Evolutionary conservation across 2,329 filamentous ascomycete species (phyloP).

Genomic region (Fusarium sp.): DNA sequence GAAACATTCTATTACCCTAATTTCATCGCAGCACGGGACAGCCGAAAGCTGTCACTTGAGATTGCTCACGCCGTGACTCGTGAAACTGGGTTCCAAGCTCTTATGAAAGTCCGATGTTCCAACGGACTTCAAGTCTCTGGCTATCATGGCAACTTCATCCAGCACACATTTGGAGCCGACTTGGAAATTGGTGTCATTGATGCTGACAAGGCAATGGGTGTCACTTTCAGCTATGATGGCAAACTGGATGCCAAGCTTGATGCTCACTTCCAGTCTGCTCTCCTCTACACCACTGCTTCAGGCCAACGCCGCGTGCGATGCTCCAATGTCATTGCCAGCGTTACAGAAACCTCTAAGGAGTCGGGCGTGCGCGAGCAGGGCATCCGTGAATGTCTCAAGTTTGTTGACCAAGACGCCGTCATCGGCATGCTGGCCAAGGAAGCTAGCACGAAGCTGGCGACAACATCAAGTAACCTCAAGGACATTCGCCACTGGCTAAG

Average conservation of each 20-base stretch:
- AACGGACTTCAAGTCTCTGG: conserved; percentile 92
- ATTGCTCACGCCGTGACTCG: conserved; percentile 86
- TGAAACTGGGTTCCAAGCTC: conserved; percentile 92
- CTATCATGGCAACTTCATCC: conserved; percentile 97
- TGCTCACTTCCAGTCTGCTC: conserved; percentile 94
- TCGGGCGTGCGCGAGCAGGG: conserved; percentile 58
- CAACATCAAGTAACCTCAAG: conserved; percentile 77
- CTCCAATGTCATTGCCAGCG: conserved; percentile 91
- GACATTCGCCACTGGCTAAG: conserved; percentile 85
- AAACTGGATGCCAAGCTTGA: conserved; percentile 97
- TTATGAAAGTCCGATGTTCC: conserved; percentile 98
- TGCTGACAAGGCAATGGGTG: conserved; percentile 90
- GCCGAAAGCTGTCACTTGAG: conserved; percentile 84
- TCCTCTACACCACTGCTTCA: conserved; percentile 91
- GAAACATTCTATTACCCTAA: conserved; percentile 98
- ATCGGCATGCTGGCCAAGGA: conserved; percentile 91
- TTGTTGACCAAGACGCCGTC: conserved; percentile 95
- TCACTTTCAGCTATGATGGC: conserved; percentile 94
- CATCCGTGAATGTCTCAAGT: conserved; percentile 86
- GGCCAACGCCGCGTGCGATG: conserved; percentile 92
- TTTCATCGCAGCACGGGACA: conserved; percentile 88
- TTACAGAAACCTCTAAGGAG: conserved; percentile 73
- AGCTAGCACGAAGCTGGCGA: conserved; percentile 83
- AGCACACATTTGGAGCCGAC: conserved; percentile 94
- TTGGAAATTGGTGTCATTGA: conserved; percentile 93